Conservation (phyloP, 495 filamentous ascomycete genomes). For the Aspergillus conjunctus region DNA sequence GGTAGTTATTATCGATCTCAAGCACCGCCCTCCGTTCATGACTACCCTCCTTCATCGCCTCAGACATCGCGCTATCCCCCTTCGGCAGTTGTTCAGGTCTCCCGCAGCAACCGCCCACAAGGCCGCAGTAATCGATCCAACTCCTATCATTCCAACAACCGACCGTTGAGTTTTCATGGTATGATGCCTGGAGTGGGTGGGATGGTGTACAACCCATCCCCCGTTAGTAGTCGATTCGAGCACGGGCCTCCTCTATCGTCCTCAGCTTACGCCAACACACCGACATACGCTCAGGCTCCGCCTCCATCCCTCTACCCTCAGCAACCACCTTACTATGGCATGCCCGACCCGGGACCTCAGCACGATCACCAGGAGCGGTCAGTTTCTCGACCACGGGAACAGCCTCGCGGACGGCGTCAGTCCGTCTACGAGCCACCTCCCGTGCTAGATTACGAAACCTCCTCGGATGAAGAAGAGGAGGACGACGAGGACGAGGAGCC, state of each 20-base stretch:
- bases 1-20: slow-evolving; percentile 27
- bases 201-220: slow-evolving; percentile 36
- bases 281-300: slow-evolving; percentile 26
- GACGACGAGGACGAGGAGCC: slow-evolving; percentile 32
- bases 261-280: slow-evolving; percentile 39
- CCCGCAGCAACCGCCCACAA: slow-evolving; percentile 30
- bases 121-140: slow-evolving; percentile 35
- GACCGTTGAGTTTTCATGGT: slow-evolving; percentile 51
- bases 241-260: slow-evolving; percentile 41
- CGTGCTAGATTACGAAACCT: slow-evolving; percentile 30
- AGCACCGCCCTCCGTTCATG: slow-evolving; percentile 31
- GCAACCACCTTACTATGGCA: slow-evolving; percentile 24
- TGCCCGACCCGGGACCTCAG: slow-evolving; percentile 18
- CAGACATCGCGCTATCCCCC: slow-evolving; percentile 32
- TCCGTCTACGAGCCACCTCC: slow-evolving; percentile 38
- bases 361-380: slow-evolving; percentile 39
- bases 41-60: slow-evolving; percentile 37
- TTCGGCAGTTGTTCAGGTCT: slow-evolving; percentile 31
- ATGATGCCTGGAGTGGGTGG: slow-evolving; percentile 35
- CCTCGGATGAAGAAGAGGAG: slow-evolving; percentile 16
- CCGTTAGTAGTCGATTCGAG: slow-evolving; percentile 35
- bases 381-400: slow-evolving; percentile 37
- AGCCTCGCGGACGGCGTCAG: slow-evolving; percentile 32
- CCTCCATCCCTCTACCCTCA: slow-evolving; percentile 32
- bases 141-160: slow-evolving; percentile 37